These are phyloP conservation scores for Skeletonema grethae DNA, from an alignment of 108 stramenopile species.

Conservation along the genomic window DNA sequence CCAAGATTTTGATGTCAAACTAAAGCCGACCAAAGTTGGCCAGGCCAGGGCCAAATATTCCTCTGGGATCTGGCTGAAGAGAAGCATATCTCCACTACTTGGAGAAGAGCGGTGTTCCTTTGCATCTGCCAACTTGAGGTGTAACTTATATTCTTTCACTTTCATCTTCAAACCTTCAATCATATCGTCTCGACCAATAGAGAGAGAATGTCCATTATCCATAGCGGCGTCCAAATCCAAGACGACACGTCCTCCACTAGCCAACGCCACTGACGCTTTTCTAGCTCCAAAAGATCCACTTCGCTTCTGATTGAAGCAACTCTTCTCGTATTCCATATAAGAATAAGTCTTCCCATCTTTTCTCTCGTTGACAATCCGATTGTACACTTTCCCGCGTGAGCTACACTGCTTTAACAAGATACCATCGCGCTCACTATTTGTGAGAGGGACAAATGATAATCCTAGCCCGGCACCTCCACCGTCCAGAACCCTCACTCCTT, in stretches of 20 bases:
- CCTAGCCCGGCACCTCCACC: constrained; percentile 12
- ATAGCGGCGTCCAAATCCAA: constrained; percentile 65
- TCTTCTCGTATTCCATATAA: constrained; percentile 65
- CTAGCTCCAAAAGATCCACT: constrained; percentile 27
- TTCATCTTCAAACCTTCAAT: constrained; percentile 63
- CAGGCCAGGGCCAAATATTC: constrained; percentile 58
- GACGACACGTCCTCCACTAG: constrained; percentile 63
- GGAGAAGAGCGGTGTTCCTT: background rate
- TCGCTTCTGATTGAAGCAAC: constrained; percentile 56
- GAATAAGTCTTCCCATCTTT: constrained; percentile 26
- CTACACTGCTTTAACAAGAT: constrained; percentile 33
- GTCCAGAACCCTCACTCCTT: constrained; percentile 46
- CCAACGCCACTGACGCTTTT: constrained; percentile 46
- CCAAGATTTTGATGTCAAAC: constrained; percentile 64
- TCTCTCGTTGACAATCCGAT: constrained; percentile 10
- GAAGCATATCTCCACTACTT: constrained; percentile 33
- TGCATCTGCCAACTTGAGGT: constrained; percentile 28
- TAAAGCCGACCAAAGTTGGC: constrained; percentile 71
- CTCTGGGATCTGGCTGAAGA: constrained; percentile 60
- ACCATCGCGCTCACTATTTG: constrained; percentile 19
- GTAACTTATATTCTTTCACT: constrained; percentile 63
- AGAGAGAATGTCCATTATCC: constrained; percentile 56
- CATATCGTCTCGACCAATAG: constrained; percentile 66
- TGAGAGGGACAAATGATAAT: constrained; percentile 57
- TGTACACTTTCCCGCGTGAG: constrained; percentile 57